Base-by-base conservation (phyloP, 495 filamentous ascomycete species). In the Rostrohypoxylon terebratum region DNA sequence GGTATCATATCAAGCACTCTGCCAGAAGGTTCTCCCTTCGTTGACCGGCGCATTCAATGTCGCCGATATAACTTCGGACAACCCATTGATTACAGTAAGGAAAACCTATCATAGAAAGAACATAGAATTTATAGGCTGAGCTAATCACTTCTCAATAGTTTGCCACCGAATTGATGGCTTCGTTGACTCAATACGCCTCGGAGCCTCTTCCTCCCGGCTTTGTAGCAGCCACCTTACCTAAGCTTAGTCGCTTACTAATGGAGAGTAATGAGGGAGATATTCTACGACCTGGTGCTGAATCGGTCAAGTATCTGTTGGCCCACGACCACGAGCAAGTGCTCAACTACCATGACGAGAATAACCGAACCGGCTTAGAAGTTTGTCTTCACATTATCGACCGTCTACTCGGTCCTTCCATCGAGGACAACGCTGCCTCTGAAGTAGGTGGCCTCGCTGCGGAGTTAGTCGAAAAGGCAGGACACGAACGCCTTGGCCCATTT, bases 361-460 rank as follows among this genome's bases (percentile, higher is more conserved):
- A 90, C 57, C 92, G 94, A 71, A 91, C 89, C 28, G 96, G 96
- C 31, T 86, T 97, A 11, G 94, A 98, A 79, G 90, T 97, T 16
- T 91, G 92, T 23, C 86, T 99, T 45, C 84, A 93, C 59, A 95
- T 99, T 72, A 95, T 99, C 72, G 96, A 97, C 78, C 92, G 94
- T n/a, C 85, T 99, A 4, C 86, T 99, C 20, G 89, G 91, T 1
- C 91, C 93, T 0, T 79, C 86, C 1, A 90, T 98, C 31, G 92
- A 94, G 58, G 96, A 98, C 71, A 92, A 92, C 60, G 92, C 94
- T 7, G 96, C 96, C n/a, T 92, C 93, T 6, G 96, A 98, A 81
- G 94, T 99, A 25, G 96, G 96, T 65, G 93, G 94, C 28, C 87
- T 99, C 55, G 96, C 96, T 0, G 96, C 94, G 0, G 96, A 97